Percentiles rank a stretch among this genome's conserved stretches.
Conservation (phyloP, 208 protist species). For the Trypanosoma boissoni region DNA sequence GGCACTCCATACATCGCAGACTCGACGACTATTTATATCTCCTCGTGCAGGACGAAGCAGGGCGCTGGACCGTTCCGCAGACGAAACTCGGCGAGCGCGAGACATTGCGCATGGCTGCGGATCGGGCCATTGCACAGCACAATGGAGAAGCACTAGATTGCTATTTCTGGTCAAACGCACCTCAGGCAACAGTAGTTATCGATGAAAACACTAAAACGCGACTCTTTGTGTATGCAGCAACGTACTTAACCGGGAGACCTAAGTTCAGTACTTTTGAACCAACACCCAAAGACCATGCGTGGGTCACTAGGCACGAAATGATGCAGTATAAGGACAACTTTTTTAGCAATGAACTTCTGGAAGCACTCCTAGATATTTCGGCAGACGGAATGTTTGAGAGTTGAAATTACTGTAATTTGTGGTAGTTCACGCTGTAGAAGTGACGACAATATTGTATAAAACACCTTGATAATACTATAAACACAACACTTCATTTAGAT, state of each 20-base stretch:
- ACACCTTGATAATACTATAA: constrained; percentile 1
- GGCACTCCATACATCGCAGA: constrained; percentile 70
- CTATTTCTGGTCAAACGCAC: constrained; percentile 82
- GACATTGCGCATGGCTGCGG: constrained; percentile 72
- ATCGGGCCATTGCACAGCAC: constrained; percentile 52
- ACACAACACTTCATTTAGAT: neutral
- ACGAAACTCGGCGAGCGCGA: constrained; percentile 35
- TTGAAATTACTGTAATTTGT: neutral
- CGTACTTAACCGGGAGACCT: constrained; percentile 72
- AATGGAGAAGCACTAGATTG: constrained; percentile 54
- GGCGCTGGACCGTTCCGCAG: constrained; percentile 67
- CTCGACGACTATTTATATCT: constrained; percentile 84
- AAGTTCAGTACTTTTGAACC: constrained; percentile 58
- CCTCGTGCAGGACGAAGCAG: constrained; percentile 48
- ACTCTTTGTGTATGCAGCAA: constrained; percentile 69
- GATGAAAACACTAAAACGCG: constrained; percentile 32
- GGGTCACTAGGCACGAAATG: constrained; percentile 72
- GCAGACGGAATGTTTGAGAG: constrained; percentile 69
- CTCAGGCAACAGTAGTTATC: constrained; percentile 59
- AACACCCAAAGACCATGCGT: constrained; percentile 61
- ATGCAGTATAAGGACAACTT: constrained; percentile 64
- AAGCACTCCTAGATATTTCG: constrained; percentile 65
- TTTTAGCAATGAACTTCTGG: constrained; percentile 46
- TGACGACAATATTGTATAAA: constrained; percentile 5
- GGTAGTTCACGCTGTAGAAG: neutral